Percentiles rank a stretch among this genome's conserved stretches.
These are phyloP conservation scores for Helianthus tuberosus DNA, from an alignment of 129 eudicot genomes.

Conservation along the genomic window DNA sequence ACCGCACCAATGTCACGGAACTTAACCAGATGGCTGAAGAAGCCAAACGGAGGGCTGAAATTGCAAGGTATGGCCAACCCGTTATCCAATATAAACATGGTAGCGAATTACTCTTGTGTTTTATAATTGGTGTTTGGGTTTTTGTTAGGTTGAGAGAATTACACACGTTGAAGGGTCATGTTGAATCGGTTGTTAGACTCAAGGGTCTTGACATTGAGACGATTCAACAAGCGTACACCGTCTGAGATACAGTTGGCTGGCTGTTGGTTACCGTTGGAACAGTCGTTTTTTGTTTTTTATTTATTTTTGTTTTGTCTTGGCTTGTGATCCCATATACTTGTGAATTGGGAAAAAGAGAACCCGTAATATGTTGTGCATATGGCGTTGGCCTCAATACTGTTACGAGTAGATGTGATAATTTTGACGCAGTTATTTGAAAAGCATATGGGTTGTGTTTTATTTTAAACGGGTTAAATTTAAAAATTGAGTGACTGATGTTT, in stretches of 20 bases:
- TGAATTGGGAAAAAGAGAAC: slow-evolving; percentile 31
- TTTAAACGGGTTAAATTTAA: too few species aligned
- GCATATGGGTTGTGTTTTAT: too few species aligned
- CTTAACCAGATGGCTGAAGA: slow-evolving; percentile 99
- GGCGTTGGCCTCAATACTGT: slow-evolving; percentile 19
- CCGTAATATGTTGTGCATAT: slow-evolving; percentile 44
- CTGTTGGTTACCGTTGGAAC: slow-evolving; percentile 27
- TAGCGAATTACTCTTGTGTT: not conserved
- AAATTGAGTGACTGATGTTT: too few species aligned
- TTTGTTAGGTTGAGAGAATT: slow-evolving; percentile 82
- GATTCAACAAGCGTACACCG: slow-evolving; percentile 95
- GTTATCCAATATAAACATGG: not conserved
- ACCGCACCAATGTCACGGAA: slow-evolving; percentile 71
- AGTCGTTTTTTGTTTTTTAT: slow-evolving; percentile 11
- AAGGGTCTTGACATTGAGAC: slow-evolving; percentile 98
- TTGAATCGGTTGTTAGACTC: slow-evolving; percentile 91
- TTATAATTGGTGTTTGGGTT: not conserved
- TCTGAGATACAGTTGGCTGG: slow-evolving; percentile 41
- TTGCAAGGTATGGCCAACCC: slow-evolving; percentile 65
- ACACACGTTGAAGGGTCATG: slow-evolving; percentile 93
- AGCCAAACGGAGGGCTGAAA: slow-evolving; percentile 97
- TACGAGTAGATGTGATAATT: too few species aligned
- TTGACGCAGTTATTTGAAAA: too few species aligned
- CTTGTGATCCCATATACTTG: slow-evolving; percentile 39
- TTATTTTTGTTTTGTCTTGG: slow-evolving; percentile 23